These are phyloP conservation scores for Globisporangium solare DNA, from an alignment of 352 stramenopile species.

Conservation along the genomic window DNA sequence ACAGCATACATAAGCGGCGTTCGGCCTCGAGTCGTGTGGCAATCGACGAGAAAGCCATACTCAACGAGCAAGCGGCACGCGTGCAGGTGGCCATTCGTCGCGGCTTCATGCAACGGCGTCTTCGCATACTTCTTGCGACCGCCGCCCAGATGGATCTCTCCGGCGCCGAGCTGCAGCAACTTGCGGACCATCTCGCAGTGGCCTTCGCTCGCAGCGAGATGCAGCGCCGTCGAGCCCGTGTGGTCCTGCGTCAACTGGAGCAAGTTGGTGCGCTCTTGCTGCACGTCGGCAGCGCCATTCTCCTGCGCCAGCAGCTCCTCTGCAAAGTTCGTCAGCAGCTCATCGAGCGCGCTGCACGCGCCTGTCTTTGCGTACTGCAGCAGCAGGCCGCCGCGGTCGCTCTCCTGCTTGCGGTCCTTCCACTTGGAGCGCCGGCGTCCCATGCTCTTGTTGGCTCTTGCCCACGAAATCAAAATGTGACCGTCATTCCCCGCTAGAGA, in stretches of 20 bases:
- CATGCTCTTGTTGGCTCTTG: constrained; percentile 22
- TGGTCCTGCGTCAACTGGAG: constrained; percentile 67
- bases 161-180: constrained; percentile 42
- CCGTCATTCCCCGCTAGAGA: no score
- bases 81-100: constrained; percentile 52
- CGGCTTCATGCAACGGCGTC: constrained; percentile 71
- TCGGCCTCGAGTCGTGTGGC: constrained; percentile 68
- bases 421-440: constrained; percentile 64
- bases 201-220: constrained; percentile 59
- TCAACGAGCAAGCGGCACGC: constrained; percentile 48
- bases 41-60: constrained; percentile 62
- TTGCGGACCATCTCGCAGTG: constrained; percentile 36
- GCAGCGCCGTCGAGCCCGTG: constrained; percentile 55
- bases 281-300: not conserved
- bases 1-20: constrained; percentile 78
- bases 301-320: constrained; percentile 5
- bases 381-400: constrained; percentile 33
- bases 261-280: constrained; percentile 27
- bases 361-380: constrained; percentile 47
- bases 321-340: constrained; percentile 21
- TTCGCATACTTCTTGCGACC: constrained; percentile 61
- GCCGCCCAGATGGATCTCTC: constrained; percentile 55
- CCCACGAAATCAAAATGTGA: no score
- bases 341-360: constrained; percentile 24
- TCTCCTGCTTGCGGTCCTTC: constrained; percentile 38